Evolutionary conservation across 2,329 filamentous ascomycete species (phyloP).

Genomic region (Alternaria sp.): DNA sequence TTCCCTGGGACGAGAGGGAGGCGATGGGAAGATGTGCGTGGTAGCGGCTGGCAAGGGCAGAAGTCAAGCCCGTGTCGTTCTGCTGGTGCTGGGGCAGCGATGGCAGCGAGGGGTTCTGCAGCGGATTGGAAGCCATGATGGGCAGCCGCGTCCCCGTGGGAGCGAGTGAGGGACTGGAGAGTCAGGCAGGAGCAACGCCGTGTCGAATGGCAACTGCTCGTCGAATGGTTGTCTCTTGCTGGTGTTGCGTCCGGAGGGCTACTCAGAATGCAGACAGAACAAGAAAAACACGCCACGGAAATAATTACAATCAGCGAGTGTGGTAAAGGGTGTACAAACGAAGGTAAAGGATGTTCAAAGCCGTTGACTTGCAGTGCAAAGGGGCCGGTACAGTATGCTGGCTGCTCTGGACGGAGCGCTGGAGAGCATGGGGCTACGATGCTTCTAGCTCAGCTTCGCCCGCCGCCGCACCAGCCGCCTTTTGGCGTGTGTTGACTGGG

Average conservation of each 20-base stretch:
- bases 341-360: conserved; percentile 34
- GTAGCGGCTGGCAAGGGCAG: conserved; percentile 86
- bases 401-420: conserved; percentile 13
- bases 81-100: conserved; percentile 85
- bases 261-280: conserved; percentile 38
- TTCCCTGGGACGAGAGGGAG: conserved; percentile 86
- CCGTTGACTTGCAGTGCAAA: conserved; percentile 32
- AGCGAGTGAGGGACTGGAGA: conserved; percentile 42
- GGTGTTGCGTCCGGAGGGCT: conserved; percentile 15
- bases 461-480: conserved; percentile 17
- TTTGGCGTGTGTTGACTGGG: conserved; percentile 32
- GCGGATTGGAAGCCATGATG: conserved; percentile 67
- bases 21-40: conserved; percentile 91
- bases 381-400: conserved; percentile 31
- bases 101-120: conserved; percentile 81
- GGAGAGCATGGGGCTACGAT: conserved; percentile 16
- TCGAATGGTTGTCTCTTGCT: conserved; percentile 17
- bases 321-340: conserved; percentile 39
- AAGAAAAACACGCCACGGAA: conserved; percentile 22
- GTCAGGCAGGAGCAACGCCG: conserved; percentile 29
- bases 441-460: conserved; percentile 18
- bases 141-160: conserved; percentile 52
- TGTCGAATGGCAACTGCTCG: conserved; percentile 16
- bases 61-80: conserved; percentile 80
- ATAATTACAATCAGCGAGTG: conserved; percentile 45